Base-by-base conservation (phyloP, 2,329 filamentous ascomycete genomes). In the Neurospora sp. region DNA sequence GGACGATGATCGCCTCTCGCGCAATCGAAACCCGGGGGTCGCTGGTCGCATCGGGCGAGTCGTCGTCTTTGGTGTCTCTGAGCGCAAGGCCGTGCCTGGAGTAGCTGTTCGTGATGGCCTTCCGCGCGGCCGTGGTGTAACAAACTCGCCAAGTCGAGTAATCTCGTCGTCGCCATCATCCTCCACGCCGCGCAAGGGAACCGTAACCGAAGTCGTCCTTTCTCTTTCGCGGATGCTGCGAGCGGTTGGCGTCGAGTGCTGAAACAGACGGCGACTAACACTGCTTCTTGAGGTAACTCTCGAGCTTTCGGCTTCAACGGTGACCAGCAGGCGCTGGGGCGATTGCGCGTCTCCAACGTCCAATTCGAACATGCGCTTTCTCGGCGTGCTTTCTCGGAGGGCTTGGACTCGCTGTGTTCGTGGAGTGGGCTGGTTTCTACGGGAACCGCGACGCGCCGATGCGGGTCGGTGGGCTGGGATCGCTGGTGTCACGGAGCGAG, bases 341-440 rank as follows among this genome's bases (percentile, higher is more conserved):
- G 84, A 82, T 66, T 76, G 77, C 43, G 81, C 80, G 73, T 84
- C 79, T 66, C 86, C 85, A 36, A 86, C 84, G 72, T 87, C 84
- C 40, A 88, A 82, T 76, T 87, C 83, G 72, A 87, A 87, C 65
- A 81, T 86, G 75, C 84, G 85, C 78, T 86, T 88, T 67, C 85
- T 80, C 46, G 86, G 86, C 57, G 86, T 87, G 17, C 70, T 75
- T 76, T 19, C 72, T 72, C 33, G 72, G 71, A 43, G 52, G 28
- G 52, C 28, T 62, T 62, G 52, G 23, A 62, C 52, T 62, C 52
- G 52, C 15, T 62, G 52, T 2, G 52, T 33, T 33, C 52, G 52
- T 15, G 52, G 52, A 62, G 52, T 62, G 23, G 52, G 52, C 52
- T 62, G 52, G 28, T 62, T 62, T n/a, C 52, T 62, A 73, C 75